A percentile compares a stretch with the other conserved stretches of the same genome.
Conservation (phyloP, 345 rosid species). For the Toxicodendron radicans region DNA sequence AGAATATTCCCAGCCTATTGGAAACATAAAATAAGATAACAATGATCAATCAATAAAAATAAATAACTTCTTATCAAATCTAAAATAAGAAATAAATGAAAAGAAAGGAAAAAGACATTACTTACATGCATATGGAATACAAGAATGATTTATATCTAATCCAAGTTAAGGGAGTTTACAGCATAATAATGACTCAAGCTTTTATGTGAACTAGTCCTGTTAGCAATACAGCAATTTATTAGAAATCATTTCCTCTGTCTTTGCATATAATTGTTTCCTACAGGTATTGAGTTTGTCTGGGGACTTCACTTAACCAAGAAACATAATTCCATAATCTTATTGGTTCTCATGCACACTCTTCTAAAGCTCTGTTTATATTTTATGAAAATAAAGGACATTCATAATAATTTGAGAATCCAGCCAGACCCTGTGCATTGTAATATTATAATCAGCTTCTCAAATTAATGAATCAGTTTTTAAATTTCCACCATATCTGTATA, state of each 20-base stretch:
- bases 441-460: background rate
- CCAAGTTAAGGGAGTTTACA: conserved; percentile 13
- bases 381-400: background rate
- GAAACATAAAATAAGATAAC: conserved; percentile 18
- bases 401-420: background rate
- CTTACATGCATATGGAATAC: background rate
- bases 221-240: conserved; percentile 10
- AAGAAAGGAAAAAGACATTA: too few species aligned
- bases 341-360: background rate
- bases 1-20: conserved; percentile 90
- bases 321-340: background rate
- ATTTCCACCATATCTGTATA: background rate
- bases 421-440: background rate
- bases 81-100: too few species aligned
- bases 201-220: background rate
- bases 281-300: background rate
- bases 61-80: background rate
- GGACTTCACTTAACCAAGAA: background rate
- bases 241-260: background rate
- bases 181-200: background rate
- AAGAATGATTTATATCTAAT: background rate
- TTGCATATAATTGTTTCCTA: background rate
- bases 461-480: background rate
- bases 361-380: background rate
- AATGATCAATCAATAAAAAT: background rate